These are phyloP conservation scores for Ceratobasidium sp. DNA, from an alignment of 1,284 basidiomycete genomes.

Conservation along the genomic window DNA sequence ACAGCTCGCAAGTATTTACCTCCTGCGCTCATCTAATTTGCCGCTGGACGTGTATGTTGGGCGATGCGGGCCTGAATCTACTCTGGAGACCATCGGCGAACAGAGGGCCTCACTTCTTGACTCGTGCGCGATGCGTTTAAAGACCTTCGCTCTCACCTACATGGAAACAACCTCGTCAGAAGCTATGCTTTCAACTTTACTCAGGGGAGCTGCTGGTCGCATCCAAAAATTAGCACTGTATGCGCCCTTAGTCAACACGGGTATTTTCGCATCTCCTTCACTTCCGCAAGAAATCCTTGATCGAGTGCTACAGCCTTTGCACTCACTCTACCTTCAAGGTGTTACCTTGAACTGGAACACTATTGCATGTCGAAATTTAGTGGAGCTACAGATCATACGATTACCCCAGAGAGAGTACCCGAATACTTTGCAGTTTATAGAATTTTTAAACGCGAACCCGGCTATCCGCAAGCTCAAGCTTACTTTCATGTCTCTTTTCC, in stretches of 20 bases:
- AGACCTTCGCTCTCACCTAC: slow-evolving; percentile 16
- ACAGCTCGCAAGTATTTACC: too few species aligned
- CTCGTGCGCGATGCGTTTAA: neutral
- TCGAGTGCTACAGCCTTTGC: neutral
- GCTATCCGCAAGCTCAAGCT: slow-evolving; percentile 2
- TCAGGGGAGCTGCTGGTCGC: neutral
- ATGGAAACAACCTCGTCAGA: neutral
- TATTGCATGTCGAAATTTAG: slow-evolving; percentile 18
- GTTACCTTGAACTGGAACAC: slow-evolving; percentile 21
- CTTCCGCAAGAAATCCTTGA: neutral
- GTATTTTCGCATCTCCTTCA: neutral
- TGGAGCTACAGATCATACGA: slow-evolving; percentile 23
- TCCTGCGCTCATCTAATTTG: too few species aligned
- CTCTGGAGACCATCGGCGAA: neutral
- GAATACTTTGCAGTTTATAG: neutral
- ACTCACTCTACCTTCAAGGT: neutral
- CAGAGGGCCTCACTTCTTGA: neutral
- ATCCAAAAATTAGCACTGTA: neutral
- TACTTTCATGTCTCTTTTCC: too few species aligned
- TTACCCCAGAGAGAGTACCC: neutral
- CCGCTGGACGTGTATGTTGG: too few species aligned
- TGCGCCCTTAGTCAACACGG: neutral
- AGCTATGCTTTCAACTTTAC: neutral
- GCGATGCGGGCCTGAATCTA: neutral
- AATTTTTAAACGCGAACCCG: slow-evolving; percentile 2